Conservation (phyloP, 1,284 basidiomycete species). For the Ceratobasidium sp. region DNA sequence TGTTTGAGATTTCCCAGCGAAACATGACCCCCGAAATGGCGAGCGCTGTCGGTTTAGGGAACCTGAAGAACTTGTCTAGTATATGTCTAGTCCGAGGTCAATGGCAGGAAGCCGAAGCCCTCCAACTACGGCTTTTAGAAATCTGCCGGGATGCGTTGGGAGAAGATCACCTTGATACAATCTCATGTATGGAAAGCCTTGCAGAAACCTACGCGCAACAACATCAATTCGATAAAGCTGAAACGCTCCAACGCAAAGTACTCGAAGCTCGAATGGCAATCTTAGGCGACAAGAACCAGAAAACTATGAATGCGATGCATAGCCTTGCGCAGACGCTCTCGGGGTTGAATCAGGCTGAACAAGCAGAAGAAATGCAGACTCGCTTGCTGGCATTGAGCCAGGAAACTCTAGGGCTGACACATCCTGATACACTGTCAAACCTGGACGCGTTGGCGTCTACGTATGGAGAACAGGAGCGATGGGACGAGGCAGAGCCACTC, state of each 20-base stretch:
- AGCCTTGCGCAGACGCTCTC: background rate
- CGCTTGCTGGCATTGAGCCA: background rate
- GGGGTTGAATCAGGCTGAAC: background rate
- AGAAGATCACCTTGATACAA: background rate
- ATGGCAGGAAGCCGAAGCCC: background rate
- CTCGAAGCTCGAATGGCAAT: background rate
- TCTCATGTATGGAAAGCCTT: background rate
- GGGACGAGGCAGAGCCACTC: constrained; percentile 2
- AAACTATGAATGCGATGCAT: background rate
- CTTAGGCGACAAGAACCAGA: constrained; percentile 3
- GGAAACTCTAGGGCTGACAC: background rate
- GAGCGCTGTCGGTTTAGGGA: background rate
- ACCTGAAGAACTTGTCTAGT: background rate
- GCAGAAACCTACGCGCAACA: background rate
- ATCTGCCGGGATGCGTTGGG: background rate
- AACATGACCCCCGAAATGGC: background rate
- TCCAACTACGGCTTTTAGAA: background rate
- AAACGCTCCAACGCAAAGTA: background rate
- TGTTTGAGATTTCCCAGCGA: background rate
- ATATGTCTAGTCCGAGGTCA: background rate
- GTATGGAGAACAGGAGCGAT: background rate
- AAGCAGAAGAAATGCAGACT: background rate
- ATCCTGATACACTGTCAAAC: constrained; percentile 9
- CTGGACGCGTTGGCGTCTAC: background rate
- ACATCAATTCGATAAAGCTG: constrained; percentile 1